Base-by-base conservation (phyloP, 257 asterid species). In the Petunia secreta region DNA sequence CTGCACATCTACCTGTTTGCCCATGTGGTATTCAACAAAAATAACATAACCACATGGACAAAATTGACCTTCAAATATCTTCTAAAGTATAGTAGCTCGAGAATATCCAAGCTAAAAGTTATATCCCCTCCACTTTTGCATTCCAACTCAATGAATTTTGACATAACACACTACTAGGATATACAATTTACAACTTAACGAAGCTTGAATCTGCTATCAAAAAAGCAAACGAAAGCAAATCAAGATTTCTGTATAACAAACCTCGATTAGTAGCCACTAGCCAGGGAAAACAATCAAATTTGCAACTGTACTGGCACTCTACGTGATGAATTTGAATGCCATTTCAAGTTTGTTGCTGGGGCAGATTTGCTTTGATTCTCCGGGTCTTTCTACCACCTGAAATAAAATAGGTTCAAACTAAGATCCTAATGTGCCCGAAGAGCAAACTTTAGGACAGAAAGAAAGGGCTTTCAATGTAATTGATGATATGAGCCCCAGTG, bases 381-480 rank as follows among this genome's bases (percentile, higher is more conserved):
- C 97, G 6, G 82, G 87, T 87, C 89, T 86, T 87, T 87, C 88
- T 55, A 85, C 83, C 58, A 89, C 98, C 98, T 95, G 93, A 82
- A 86, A 38, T 48, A 9, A 80, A 41, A 73, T 11, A 75, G 36
- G 1, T 55, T 13, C 41, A 62, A 10, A 53, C 63, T 37, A 36
- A 73, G 46, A 73, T 73, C 36, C 44, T 16, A 73, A 50, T 1
- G 34, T 6, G 2, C 43, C 11, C 34, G 6, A 48, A 34, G 62
- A 50, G 78, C 44, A 73, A 34, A 50, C 0, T 11, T 34, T 34
- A 73, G 46, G 15, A 34, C 34, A 73, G 62, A 73, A 73, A 46
- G 3, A 3, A 46, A 11, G 77, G 60, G 5, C 40, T 34, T 50
- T 73, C 62, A 71, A 48, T 9, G 48, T 46, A 69, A 69, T 9